phyloP scores from a whole-genome alignment of 2,329 filamentous ascomycete species.

The Hypoxylon sp. region DNA sequence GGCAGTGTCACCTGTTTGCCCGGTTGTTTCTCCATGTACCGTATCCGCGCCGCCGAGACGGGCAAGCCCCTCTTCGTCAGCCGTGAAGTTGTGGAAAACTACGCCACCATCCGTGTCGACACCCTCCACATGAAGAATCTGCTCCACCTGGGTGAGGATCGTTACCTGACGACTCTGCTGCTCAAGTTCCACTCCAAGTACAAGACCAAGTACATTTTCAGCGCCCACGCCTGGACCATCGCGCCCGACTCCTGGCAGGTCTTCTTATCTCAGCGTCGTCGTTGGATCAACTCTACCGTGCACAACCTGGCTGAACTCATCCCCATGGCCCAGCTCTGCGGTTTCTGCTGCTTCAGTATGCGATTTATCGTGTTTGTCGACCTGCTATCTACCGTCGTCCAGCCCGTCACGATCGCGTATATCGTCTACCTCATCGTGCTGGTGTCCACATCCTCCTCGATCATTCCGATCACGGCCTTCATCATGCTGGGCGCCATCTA shows the following conservation, averaged over 20 bases:
- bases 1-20: conserved; percentile 97
- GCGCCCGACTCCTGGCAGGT: conserved; percentile 93
- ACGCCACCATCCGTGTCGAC: conserved; percentile 93
- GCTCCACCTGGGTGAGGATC: conserved; percentile 95
- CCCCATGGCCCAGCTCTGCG: conserved; percentile 90
- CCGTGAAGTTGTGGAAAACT: conserved; percentile 85
- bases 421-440: conserved; percentile 87
- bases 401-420: conserved; percentile 90
- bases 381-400: conserved; percentile 87
- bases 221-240: conserved; percentile 94
- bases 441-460: conserved; percentile 65
- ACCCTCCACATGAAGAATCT: conserved; percentile 99
- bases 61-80: conserved; percentile 97
- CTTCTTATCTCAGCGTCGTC: conserved; percentile 96
- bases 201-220: conserved; percentile 97
- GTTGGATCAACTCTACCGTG: conserved; percentile 99
- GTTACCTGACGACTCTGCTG: conserved; percentile 92
- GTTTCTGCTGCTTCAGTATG: conserved; percentile 99
- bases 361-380: conserved; percentile 97
- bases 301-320: conserved; percentile 98
- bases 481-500: conserved; percentile 94
- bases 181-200: conserved; percentile 92
- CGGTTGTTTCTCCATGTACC: conserved; percentile 99
- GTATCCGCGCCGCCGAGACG: conserved; percentile 90
- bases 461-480: conserved; percentile 85